Percentiles rank a stretch among this genome's conserved stretches.
Evolutionary conservation across 768 basidiomycete species (phyloP).

Genomic region (Pulveroboletus sp.): DNA sequence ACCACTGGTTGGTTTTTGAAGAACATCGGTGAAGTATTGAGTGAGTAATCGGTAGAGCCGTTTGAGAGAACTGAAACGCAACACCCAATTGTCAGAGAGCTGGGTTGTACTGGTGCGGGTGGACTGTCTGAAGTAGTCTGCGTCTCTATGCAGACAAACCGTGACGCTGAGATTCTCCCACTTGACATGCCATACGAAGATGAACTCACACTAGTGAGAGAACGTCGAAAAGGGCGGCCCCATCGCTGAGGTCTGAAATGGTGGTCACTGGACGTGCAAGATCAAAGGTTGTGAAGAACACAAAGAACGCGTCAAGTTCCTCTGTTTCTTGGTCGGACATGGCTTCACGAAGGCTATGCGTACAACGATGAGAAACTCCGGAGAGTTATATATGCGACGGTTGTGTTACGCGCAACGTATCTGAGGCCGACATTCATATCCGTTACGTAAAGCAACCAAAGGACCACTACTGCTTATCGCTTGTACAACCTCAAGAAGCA

Average conservation of each 20-base stretch:
- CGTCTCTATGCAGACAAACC: conserved; percentile 53
- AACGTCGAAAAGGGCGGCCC: conserved; percentile 71
- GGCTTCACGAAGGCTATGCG: conserved; percentile 2
- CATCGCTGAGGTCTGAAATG: conserved; percentile 76
- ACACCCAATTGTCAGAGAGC: conserved; percentile 83
- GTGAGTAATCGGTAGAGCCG: conserved; percentile 85
- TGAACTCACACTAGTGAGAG: conserved; percentile 68
- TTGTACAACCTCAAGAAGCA: conserved; percentile 27
- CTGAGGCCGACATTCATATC: too few species aligned
- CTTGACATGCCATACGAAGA: neutral
- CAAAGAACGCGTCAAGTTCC: conserved; percentile 79
- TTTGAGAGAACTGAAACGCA: conserved; percentile 81
- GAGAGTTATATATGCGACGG: neutral
- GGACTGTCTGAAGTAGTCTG: conserved; percentile 70
- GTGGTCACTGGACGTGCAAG: conserved; percentile 62
- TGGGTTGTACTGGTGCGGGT: conserved; percentile 56
- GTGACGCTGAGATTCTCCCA: conserved; percentile 10
- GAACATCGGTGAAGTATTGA: conserved; percentile 81
- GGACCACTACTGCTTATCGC: conserved; percentile 11
- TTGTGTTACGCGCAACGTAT: neutral
- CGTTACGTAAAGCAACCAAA: conserved; percentile 23
- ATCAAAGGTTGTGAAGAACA: conserved; percentile 74
- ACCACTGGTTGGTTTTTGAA: conserved; percentile 73
- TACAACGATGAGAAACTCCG: conserved; percentile 7
- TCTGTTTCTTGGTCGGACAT: conserved; percentile 45